Evolutionary conservation across 2,329 filamentous ascomycete species (phyloP).

Genomic region (Penicillium paneum): DNA sequence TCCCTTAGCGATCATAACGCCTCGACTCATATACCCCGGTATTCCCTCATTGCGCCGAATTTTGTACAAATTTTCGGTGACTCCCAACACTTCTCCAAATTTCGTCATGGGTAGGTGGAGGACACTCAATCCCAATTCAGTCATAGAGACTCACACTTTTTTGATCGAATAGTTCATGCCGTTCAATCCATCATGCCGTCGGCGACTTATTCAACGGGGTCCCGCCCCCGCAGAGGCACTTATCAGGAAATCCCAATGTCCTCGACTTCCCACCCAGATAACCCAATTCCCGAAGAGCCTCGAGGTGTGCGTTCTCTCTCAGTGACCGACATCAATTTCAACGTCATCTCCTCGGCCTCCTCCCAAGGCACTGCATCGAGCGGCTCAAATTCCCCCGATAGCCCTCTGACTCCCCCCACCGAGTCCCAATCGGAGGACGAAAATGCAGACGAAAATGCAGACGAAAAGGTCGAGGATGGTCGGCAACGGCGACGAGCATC

Average conservation of each 20-base stretch:
- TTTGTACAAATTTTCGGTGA: not conserved
- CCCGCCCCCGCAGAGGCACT: conserved; percentile 24
- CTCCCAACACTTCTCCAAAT: not conserved
- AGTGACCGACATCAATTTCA: conserved; percentile 33
- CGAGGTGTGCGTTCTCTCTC: conserved; percentile 36
- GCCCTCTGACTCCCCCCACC: conserved; percentile 40
- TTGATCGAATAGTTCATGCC: conserved; percentile 29
- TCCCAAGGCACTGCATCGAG: conserved; percentile 35
- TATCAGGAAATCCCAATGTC: conserved; percentile 36
- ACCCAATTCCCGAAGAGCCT: conserved; percentile 50
- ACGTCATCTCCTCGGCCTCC: conserved; percentile 25
- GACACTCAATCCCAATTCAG: not conserved
- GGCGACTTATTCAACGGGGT: conserved; percentile 23
- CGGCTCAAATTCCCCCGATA: conserved; percentile 39
- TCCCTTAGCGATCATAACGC: not conserved
- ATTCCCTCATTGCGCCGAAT: not conserved
- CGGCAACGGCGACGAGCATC: conserved; percentile 45
- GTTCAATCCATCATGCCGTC: conserved; percentile 27
- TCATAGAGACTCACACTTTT: not conserved
- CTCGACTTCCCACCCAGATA: conserved; percentile 46
- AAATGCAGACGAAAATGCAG: conserved; percentile 24
- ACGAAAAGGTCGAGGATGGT: conserved; percentile 22
- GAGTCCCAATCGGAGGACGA: conserved; percentile 40
- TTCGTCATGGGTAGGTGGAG: conserved; percentile 2
- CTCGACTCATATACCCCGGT: conserved; percentile 2